Evolutionary conservation across 176 grass and related monocot species (phyloP).

Genomic region (Echinochloa phyllopogon): DNA sequence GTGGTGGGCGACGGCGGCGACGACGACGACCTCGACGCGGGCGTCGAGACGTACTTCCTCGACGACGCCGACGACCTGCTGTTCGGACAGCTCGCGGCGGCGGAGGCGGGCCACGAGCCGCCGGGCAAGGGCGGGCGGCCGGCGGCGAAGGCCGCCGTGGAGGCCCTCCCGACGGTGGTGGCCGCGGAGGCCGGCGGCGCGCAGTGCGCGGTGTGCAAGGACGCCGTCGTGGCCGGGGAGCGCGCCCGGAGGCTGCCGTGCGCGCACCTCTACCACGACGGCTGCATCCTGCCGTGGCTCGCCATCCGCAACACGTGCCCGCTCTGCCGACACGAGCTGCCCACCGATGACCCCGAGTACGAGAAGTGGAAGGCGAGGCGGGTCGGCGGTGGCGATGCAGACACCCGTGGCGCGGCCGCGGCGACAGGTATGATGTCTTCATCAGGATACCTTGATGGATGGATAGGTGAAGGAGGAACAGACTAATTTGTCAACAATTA

Average conservation of each 20-base stretch:
- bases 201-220: slow-evolving; percentile 88
- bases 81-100: slow-evolving; percentile 58
- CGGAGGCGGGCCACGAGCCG: slow-evolving; percentile 50
- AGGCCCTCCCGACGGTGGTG: slow-evolving; percentile 67
- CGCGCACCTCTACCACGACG: slow-evolving; percentile 75
- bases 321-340: slow-evolving; percentile 84
- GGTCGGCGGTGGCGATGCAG: background rate
- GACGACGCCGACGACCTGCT: slow-evolving; percentile 66
- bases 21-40: slow-evolving; percentile 38
- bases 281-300: slow-evolving; percentile 82
- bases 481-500: slow-evolving; percentile 34
- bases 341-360: slow-evolving; percentile 73
- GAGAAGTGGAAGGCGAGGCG: slow-evolving; percentile 64
- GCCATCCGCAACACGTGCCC: slow-evolving; percentile 86
- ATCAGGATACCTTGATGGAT: slow-evolving; percentile 1
- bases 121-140: slow-evolving; percentile 58
- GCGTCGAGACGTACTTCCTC: slow-evolving; percentile 61
- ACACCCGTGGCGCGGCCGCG: background rate
- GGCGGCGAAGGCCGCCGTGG: slow-evolving; percentile 63
- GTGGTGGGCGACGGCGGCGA: slow-evolving; percentile 42
- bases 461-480: slow-evolving; percentile 14
- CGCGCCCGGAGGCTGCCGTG: slow-evolving; percentile 67
- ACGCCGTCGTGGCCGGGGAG: slow-evolving; percentile 57
- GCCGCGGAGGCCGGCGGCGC: slow-evolving; percentile 48
- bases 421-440: slow-evolving; percentile 43